These are phyloP conservation scores for Pseudopithomyces maydicus DNA, from an alignment of 2,329 filamentous ascomycete species.

Conservation along the genomic window DNA sequence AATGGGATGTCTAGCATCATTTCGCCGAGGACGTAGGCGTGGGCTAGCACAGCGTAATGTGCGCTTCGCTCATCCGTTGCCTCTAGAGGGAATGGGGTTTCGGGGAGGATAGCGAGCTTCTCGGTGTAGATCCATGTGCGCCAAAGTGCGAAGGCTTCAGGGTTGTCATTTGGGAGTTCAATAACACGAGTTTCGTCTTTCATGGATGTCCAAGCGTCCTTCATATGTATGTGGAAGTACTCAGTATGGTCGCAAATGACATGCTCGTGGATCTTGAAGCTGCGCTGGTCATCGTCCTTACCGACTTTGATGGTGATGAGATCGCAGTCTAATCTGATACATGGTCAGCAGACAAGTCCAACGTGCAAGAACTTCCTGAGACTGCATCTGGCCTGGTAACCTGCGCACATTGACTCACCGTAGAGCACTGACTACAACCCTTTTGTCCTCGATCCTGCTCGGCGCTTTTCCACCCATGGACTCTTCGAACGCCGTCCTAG, in stretches of 20 bases:
- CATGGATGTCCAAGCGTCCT: conserved; percentile 18
- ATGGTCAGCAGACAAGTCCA: neutral
- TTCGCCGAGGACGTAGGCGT: conserved; percentile 25
- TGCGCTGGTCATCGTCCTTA: conserved; percentile 7
- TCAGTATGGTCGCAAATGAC: conserved; percentile 19
- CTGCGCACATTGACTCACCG: conserved; percentile 4
- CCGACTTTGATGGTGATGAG: conserved; percentile 15
- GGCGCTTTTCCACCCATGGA: neutral
- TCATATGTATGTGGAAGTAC: conserved; percentile 24
- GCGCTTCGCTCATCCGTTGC: neutral
- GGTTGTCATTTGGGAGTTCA: conserved; percentile 13
- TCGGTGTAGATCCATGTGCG: conserved; percentile 15
- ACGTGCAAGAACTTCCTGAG: neutral
- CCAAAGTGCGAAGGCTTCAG: conserved; percentile 15
- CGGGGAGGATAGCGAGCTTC: conserved; percentile 8
- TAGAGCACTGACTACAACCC: conserved; percentile 6
- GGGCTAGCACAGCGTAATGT: conserved; percentile 16
- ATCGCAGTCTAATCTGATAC: conserved; percentile 17
- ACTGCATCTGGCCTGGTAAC: no score
- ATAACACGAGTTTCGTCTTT: conserved; percentile 14
- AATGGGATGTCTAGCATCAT: conserved; percentile 18
- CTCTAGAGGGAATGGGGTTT: neutral
- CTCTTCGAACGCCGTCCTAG: conserved; percentile 6
- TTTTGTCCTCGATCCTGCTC: conserved; percentile 8
- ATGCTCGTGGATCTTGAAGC: conserved; percentile 24